These are phyloP conservation scores for Neckera pumila DNA, from an alignment of 225 moss, liverwort and hornwort genomes.

Conservation along the genomic window DNA sequence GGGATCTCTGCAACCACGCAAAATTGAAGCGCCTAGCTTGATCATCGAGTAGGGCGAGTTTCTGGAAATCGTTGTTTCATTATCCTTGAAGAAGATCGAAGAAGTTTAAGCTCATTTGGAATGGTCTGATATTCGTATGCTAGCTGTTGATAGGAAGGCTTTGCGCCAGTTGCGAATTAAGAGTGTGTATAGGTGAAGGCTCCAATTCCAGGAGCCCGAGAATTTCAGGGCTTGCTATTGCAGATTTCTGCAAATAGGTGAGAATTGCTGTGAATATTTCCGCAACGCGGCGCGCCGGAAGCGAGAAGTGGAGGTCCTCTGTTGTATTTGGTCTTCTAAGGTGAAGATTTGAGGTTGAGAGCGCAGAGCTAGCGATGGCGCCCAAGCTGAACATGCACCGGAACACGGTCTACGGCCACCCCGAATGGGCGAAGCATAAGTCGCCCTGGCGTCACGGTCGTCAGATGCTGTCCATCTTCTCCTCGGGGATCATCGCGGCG, in stretches of 20 bases:
- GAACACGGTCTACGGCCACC: slow-evolving; percentile 33
- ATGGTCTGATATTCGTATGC: not conserved
- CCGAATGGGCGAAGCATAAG: slow-evolving; percentile 46
- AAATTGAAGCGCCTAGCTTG: not conserved
- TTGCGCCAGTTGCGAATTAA: not conserved
- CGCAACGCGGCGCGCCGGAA: too few relatives aligned
- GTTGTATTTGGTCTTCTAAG: not conserved
- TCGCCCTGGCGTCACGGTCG: slow-evolving; percentile 41
- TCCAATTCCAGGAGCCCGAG: not conserved
- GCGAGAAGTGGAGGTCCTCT: not conserved
- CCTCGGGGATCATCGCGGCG: slow-evolving; percentile 30
- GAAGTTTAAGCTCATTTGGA: not conserved
- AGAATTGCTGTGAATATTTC: not conserved
- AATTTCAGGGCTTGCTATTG: not conserved
- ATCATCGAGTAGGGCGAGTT: not conserved
- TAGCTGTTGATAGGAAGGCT: not conserved
- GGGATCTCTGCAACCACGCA: not conserved
- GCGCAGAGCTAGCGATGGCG: not conserved
- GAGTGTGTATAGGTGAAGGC: not conserved
- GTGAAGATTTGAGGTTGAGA: not conserved
- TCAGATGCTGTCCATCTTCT: slow-evolving; percentile 36
- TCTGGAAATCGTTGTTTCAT: not conserved
- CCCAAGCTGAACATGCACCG: not conserved
- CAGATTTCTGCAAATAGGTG: not conserved
- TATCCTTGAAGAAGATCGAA: not conserved